Base-by-base conservation (phyloP, 169 alveolate genomes). In the Perkinsus olseni region DNA sequence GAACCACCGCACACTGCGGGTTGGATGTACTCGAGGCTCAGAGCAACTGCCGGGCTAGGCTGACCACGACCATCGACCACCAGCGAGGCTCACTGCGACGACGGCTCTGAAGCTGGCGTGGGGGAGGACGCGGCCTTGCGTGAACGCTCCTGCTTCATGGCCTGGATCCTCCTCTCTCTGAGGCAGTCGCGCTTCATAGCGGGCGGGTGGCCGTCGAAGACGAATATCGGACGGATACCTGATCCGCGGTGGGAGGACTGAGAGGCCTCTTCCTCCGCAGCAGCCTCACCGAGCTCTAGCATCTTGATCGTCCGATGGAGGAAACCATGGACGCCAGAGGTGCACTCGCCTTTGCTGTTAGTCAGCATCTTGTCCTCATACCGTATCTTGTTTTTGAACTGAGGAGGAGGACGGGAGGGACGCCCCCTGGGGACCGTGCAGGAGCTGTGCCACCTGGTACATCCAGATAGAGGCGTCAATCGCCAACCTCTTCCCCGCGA, bases 151-250 rank as follows among this genome's bases (percentile, higher is more conserved):
- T 94, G 93, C 40, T 94, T 96, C 91, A 94, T 97, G 4, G 98
- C 99, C 92, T 97, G 96, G 92, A 96, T 97, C 92, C 98, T 96
- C 92, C 97, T 92, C 94, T 96, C 97, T 92, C 95, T 95, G 40
- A 97, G 95, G 39, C 97, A 98, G 74, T 97, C 96, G 36, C 94
- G 94, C 92, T 98, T 98, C 37, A 97, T 92, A 38, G 97, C 98
- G n/a, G 99, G 99, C 21, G 99, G 99, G n/a, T 96, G 97, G 13
- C 99, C 99, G 94, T 98, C 99, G 95, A 98, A 98, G 20, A 98
- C 99, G 97, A 98, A 98, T 8, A 97, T 95, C 21, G 99, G 99
- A 74, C 96, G 96, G n/a, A 98, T 96, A 11, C 82, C 82, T 62
- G 82, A 62, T 3, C 50, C 50, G 21, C n/a, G n/a, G n/a, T n/a